A percentile compares a stretch with the other conserved stretches of the same genome.
These are phyloP conservation scores for Melanomma pulvis-pyrius DNA, from an alignment of 495 filamentous ascomycete species.

Conservation along the genomic window DNA sequence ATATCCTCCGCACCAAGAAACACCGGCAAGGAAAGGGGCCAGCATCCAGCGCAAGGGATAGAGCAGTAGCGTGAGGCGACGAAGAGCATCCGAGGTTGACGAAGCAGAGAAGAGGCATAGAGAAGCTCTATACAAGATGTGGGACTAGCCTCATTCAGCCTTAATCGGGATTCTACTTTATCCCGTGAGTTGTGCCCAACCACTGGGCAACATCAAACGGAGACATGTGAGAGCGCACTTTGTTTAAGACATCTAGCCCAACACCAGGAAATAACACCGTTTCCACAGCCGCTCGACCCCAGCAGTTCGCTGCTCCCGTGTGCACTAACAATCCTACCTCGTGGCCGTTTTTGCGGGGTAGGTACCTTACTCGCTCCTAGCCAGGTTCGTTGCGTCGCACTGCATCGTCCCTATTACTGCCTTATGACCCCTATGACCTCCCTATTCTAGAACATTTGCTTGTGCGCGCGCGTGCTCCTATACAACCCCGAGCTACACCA, in stretches of 20 bases:
- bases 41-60: not conserved
- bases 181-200: conserved; percentile 6
- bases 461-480: conserved; percentile 4
- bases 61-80: conserved; percentile 4
- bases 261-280: not conserved
- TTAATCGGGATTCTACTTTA: conserved; percentile 1
- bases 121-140: not conserved
- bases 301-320: not conserved
- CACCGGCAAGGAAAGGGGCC: not conserved
- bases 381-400: not conserved
- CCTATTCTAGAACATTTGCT: conserved; percentile 8
- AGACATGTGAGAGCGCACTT: conserved; percentile 16
- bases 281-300: conserved; percentile 11
- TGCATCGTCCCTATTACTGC: not conserved
- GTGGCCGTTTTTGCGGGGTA: conserved; percentile 18
- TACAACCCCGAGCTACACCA: not conserved
- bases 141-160: conserved; percentile 18
- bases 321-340: not conserved
- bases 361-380: not conserved
- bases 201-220: conserved; percentile 1
- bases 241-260: conserved; percentile 8
- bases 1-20: not conserved
- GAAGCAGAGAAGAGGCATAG: not conserved
- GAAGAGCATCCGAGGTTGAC: not conserved
- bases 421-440: conserved; percentile 11